phyloP scores from a whole-genome alignment of 495 filamentous ascomycete genomes.

The Hypoxylon fragiforme region DNA sequence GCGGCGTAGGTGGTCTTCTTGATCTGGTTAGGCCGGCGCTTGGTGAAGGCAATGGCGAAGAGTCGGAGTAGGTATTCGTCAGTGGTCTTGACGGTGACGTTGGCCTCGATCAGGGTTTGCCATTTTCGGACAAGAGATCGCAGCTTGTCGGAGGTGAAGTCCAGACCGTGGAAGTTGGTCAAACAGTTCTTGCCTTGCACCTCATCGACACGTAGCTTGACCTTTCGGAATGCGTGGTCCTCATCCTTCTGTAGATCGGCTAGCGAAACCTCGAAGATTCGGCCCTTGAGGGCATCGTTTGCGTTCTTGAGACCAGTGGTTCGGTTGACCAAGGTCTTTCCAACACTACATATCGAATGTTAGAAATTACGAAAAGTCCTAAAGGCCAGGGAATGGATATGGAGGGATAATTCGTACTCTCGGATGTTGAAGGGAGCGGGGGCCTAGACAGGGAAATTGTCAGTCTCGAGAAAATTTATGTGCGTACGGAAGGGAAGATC shows the following conservation, averaged over 20 bases:
- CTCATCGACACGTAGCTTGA: constrained; percentile 98
- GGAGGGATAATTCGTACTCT: constrained; percentile 70
- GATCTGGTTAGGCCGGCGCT: constrained; percentile 97
- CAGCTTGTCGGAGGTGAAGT: constrained; percentile 99
- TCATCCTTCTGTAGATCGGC: constrained; percentile 99
- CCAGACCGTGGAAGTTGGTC: constrained; percentile 99
- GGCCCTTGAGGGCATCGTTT: constrained; percentile 97
- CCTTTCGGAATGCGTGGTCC: constrained; percentile 98
- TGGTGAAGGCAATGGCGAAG: constrained; percentile 99
- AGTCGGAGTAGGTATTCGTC: constrained; percentile 98
- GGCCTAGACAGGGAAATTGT: constrained; percentile 58
- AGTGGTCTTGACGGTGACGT: constrained; percentile 98
- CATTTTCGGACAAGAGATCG: constrained; percentile 98
- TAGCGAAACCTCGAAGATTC: constrained; percentile 97
- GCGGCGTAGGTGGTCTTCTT: constrained; percentile 99
- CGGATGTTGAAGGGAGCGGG: constrained; percentile 92
- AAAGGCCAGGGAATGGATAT: too few relatives aligned
- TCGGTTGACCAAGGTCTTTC: constrained; percentile 98
- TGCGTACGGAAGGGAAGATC: background rate
- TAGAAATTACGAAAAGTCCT: constrained; percentile 35
- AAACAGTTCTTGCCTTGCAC: constrained; percentile 99
- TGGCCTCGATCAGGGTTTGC: constrained; percentile 99
- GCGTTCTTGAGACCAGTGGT: constrained; percentile 99
- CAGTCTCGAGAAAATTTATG: constrained; percentile 18
- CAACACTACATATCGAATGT: constrained; percentile 68